Percentiles rank a stretch among this genome's conserved stretches.
Evolutionary conservation across 2,329 filamentous ascomycete species (phyloP).

Genomic region (Emericellopsis atlantica): DNA sequence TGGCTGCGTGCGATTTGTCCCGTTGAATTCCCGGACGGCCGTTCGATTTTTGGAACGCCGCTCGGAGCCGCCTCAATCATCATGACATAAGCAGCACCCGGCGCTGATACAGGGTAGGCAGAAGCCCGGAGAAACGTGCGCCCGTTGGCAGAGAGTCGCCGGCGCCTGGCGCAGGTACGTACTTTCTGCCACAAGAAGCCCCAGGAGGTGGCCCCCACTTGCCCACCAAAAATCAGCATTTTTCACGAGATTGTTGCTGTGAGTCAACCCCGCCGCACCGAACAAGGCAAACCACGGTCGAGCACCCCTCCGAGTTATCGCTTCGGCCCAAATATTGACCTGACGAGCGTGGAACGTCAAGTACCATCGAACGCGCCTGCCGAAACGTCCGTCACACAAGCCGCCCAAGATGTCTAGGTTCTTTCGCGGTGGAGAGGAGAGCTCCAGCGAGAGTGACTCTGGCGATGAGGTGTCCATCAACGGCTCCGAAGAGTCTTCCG

Average conservation of each 20-base stretch:
- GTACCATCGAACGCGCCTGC: slow-evolving; percentile 2
- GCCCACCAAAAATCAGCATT: slow-evolving; percentile 30
- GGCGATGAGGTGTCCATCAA: slow-evolving; percentile 96
- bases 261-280: slow-evolving; percentile 22
- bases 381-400: slow-evolving; percentile 5
- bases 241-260: slow-evolving; percentile 14
- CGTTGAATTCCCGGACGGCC: slow-evolving; percentile 4
- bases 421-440: slow-evolving; percentile 84
- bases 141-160: too few relatives aligned
- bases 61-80: not conserved
- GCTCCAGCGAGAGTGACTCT: slow-evolving; percentile 78
- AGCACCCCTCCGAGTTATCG: too few relatives aligned
- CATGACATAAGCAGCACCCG: slow-evolving; percentile 1
- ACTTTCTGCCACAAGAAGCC: slow-evolving; percentile 6
- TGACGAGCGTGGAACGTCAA: not conserved
- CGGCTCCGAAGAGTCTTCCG: slow-evolving; percentile 32
- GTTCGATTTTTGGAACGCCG: slow-evolving; percentile 1
- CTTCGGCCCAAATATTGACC: not conserved
- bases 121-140: too few relatives aligned
- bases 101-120: too few relatives aligned
- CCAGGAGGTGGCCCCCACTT: slow-evolving; percentile 21
- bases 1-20: not conserved
- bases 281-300: not conserved
- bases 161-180: not conserved
- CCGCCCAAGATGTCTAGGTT: slow-evolving; percentile 77